These are phyloP conservation scores for Berberis vulgaris DNA, from an alignment of 164 flowering plant genomes.

Conservation along the genomic window DNA sequence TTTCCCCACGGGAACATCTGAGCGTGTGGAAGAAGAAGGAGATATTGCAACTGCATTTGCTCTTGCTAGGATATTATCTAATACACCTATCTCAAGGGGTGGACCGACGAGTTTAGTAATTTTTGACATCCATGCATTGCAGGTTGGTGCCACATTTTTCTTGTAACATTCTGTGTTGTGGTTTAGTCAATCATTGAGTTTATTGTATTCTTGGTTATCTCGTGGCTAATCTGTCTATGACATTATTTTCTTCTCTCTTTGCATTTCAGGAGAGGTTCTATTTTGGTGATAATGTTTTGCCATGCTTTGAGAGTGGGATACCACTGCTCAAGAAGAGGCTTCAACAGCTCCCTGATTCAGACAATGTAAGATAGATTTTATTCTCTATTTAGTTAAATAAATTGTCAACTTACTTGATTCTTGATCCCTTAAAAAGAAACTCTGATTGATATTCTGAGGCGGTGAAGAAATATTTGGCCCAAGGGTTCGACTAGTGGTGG, in stretches of 20 bases:
- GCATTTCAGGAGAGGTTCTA: constrained; percentile 84
- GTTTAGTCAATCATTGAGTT: too few species aligned
- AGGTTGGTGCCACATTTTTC: constrained; percentile 39
- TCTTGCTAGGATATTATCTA: constrained; percentile 84
- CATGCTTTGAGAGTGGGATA: constrained; percentile 97
- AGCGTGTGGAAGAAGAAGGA: constrained; percentile 98
- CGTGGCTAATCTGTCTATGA: background rate
- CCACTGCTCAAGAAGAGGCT: constrained; percentile 88
- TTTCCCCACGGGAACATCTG: constrained; percentile 95
- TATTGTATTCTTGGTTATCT: too few species aligned
- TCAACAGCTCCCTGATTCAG: constrained; percentile 91
- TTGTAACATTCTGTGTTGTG: background rate
- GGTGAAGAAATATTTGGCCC: too few species aligned
- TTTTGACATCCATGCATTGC: constrained; percentile 96
- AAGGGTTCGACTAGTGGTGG: too few species aligned
- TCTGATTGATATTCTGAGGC: too few species aligned
- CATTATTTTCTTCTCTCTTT: background rate
- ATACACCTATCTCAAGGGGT: constrained; percentile 82
- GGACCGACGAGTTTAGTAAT: constrained; percentile 95
- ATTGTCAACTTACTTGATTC: too few species aligned
- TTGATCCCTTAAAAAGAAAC: too few species aligned
- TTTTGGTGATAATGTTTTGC: constrained; percentile 89
- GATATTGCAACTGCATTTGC: constrained; percentile 97
- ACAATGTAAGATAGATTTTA: constrained; percentile 50
- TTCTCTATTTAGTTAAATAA: background rate